Base-by-base conservation (phyloP, 805 yeast species). In the Blastobotrys terrestris region DNA sequence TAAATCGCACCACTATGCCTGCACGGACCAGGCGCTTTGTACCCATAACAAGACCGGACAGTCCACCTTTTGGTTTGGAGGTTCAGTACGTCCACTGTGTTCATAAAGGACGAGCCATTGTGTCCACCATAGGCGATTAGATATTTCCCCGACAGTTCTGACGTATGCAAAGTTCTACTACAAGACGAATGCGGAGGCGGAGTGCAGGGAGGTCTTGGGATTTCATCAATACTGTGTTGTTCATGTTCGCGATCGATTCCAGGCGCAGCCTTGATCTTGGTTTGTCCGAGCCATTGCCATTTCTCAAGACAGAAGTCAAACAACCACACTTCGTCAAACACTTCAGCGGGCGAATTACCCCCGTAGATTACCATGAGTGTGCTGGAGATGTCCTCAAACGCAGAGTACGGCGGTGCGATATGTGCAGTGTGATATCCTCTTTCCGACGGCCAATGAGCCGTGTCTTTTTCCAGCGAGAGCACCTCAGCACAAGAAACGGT, bases 101-200 rank as follows among this genome's bases (percentile, higher is more conserved):
- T 46, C 19, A 53, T 48, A 15, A 55, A 49, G 14, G 53, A 54
- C 16, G 48, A 50, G 11, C 62, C 62, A 22, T 60, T 60, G 44
- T 58, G 58, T 19, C 64, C 64, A n/a, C 64, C 64, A 16, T 52
- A 31, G 15, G 59, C 51, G 26, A 56, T 48, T 13, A 61, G 52
- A 31, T 52, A 51, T 31, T 52, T 54, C 11, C 57, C 59, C 2
- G 52, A 39, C 5, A 58, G 43, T 19, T 48, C 51, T 2, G 57
- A 42, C 18, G 50, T 44, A 47, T 60, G 63, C 18, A 59, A 46
- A 15, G 55, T 53, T 14, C 63, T 54, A 16, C 58, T 53, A 1
- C 40, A 3, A 4, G 35, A 40, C 22, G 50, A 4, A 13, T 20
- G 48, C 15, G 50, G 52, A 22, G 53, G 22, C 18, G 50, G 16